These are phyloP conservation scores for Insectozyma bohioensis DNA, from an alignment of 1,139 yeast genomes.

Conservation along the genomic window DNA sequence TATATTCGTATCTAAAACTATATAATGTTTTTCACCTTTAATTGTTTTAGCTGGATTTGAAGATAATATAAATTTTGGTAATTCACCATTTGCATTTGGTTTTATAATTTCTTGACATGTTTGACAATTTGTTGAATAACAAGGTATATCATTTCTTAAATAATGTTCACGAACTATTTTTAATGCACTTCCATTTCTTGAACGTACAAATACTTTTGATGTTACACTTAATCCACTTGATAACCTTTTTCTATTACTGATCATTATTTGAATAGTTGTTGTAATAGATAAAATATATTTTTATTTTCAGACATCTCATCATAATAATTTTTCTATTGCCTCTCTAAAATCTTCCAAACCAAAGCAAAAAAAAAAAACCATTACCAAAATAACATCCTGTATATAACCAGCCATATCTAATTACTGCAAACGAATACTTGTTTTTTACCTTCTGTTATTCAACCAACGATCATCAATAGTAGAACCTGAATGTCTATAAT, in stretches of 20 bases:
- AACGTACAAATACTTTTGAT: slow-evolving; percentile 88
- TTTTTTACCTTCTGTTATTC: slow-evolving; percentile 1
- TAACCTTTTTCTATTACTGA: slow-evolving; percentile 41
- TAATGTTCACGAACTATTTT: slow-evolving; percentile 94
- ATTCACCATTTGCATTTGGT: slow-evolving; percentile 55
- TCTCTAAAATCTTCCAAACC: too few relatives aligned
- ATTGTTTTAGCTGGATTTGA: slow-evolving; percentile 46
- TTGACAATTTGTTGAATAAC: slow-evolving; percentile 72
- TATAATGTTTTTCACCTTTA: slow-evolving; percentile 56
- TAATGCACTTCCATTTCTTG: slow-evolving; percentile 86
- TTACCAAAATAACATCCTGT: too few relatives aligned
- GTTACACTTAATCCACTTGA: slow-evolving; percentile 68
- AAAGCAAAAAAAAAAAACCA: too few relatives aligned
- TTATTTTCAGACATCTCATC: slow-evolving; percentile 5
- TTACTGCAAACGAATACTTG: slow-evolving; percentile 2
- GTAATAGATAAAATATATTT: too few relatives aligned
- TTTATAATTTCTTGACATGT: slow-evolving; percentile 57
- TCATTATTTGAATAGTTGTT: too few relatives aligned
- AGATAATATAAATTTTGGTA: slow-evolving; percentile 51
- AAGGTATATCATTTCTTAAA: slow-evolving; percentile 87
- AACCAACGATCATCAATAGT: slow-evolving; percentile 4
- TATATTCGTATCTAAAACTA: slow-evolving; percentile 85
- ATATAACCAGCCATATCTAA: slow-evolving; percentile 1
- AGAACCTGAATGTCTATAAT: slow-evolving; percentile 1
- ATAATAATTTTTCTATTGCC: background rate